Conservation (phyloP, 805 yeast species). For the Candida easanensis region DNA sequence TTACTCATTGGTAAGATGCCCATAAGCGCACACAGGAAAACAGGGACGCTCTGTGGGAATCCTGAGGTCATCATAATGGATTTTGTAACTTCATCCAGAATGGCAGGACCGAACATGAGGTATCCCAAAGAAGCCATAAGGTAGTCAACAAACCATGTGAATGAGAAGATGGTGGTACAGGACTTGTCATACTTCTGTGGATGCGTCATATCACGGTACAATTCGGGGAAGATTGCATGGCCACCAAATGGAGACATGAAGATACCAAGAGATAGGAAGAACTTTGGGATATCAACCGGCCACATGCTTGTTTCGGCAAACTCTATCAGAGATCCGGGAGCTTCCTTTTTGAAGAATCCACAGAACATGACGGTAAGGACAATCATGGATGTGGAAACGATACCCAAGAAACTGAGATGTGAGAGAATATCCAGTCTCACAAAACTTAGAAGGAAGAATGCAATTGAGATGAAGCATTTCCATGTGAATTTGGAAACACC, state of each 20-base stretch:
- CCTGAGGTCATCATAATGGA: constrained; percentile 63
- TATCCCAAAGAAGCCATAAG: constrained; percentile 64
- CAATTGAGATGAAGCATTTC: constrained; percentile 38
- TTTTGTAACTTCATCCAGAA: constrained; percentile 74
- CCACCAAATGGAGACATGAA: constrained; percentile 82
- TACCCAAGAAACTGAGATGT: constrained; percentile 53
- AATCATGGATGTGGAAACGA: constrained; percentile 50
- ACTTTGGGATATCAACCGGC: constrained; percentile 35
- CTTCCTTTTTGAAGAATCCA: constrained; percentile 39
- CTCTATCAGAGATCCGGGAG: constrained; percentile 56
- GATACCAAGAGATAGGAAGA: constrained; percentile 57
- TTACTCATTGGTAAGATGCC: constrained; percentile 76
- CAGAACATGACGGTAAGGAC: constrained; percentile 43
- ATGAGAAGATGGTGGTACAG: constrained; percentile 52
- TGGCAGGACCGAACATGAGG: constrained; percentile 73
- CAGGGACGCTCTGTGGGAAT: constrained; percentile 60
- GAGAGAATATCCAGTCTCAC: constrained; percentile 56
- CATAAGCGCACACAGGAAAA: constrained; percentile 44
- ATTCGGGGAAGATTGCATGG: constrained; percentile 78
- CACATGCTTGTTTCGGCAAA: constrained; percentile 43
- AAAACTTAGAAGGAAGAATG: constrained; percentile 48
- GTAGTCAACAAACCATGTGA: constrained; percentile 58
- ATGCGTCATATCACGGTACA: constrained; percentile 71
- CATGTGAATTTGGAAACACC: constrained; percentile 36
- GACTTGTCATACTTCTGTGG: constrained; percentile 57